Conservation (phyloP, 257 asterid species). For the Oldenlandia corymbosa region DNA sequence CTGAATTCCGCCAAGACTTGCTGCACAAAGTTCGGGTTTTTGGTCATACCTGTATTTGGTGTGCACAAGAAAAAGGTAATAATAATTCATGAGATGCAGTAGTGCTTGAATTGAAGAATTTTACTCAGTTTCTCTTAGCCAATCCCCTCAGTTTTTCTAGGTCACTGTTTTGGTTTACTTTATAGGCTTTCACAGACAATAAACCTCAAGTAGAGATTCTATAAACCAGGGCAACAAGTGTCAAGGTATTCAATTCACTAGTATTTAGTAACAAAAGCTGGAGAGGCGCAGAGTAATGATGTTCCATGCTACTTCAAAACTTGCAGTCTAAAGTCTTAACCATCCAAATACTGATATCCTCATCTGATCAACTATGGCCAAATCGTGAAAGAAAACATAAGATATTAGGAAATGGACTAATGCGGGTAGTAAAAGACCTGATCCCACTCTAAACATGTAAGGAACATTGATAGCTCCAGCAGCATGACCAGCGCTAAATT, state of each 20-base stretch:
- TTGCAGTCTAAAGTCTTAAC: too few species aligned
- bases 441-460: conserved; percentile 50
- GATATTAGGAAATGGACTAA: background rate
- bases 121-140: too few species aligned
- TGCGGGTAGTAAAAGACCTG: conserved; percentile 30
- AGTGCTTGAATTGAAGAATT: background rate
- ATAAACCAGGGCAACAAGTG: background rate
- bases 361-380: background rate
- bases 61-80: background rate
- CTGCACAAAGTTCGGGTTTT: conserved; percentile 50
- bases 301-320: background rate
- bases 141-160: background rate
- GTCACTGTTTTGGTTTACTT: background rate
- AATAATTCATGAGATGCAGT: background rate
- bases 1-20: conserved; percentile 40
- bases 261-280: background rate
- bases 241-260: background rate
- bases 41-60: conserved; percentile 42
- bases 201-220: too few species aligned
- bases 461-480: conserved; percentile 70
- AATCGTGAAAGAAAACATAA: background rate
- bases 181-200: too few species aligned
- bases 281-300: background rate
- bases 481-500: conserved; percentile 56
- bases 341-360: too few species aligned